Conservation (phyloP, 2,329 filamentous ascomycete genomes). For the Nemania sp. region DNA sequence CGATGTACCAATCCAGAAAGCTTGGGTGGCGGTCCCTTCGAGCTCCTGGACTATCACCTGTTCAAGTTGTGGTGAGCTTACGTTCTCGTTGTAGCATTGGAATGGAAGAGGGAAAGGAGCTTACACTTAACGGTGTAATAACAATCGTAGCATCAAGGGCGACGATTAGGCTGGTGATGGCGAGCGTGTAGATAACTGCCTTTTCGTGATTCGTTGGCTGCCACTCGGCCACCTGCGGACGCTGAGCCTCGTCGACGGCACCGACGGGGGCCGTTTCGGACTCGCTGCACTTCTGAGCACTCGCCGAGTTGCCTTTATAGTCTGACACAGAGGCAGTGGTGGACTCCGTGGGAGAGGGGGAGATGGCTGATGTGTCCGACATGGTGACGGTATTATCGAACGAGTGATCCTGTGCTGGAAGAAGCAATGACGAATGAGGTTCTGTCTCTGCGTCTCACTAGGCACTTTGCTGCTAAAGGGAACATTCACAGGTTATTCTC, state of each 20-base stretch:
- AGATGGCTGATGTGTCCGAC: not conserved
- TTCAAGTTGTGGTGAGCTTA: slow-evolving; percentile 3
- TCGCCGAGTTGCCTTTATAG: not conserved
- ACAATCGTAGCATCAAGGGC: slow-evolving; percentile 35
- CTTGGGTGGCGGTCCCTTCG: slow-evolving; percentile 31
- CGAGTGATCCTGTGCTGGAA: not conserved
- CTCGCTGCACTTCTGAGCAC: not conserved
- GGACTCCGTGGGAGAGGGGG: slow-evolving; percentile 6
- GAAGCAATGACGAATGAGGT: not conserved
- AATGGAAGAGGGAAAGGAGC: not conserved
- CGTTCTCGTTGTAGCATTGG: not conserved
- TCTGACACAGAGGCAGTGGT: slow-evolving; percentile 25
- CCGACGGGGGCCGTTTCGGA: not conserved
- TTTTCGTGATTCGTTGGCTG: slow-evolving; percentile 33
- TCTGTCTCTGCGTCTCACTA: not conserved
- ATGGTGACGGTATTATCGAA: slow-evolving; percentile 4
- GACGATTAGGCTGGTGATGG: slow-evolving; percentile 32
- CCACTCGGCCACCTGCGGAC: slow-evolving; percentile 25
- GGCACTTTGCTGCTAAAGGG: not conserved
- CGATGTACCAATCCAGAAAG: slow-evolving; percentile 40
- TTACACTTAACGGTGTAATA: slow-evolving; percentile 32
- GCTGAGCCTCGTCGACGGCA: slow-evolving; percentile 19
- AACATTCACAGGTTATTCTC: not conserved
- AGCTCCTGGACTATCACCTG: slow-evolving; percentile 33
- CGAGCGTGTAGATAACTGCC: slow-evolving; percentile 35